phyloP scores from a whole-genome alignment of 1,284 basidiomycete species.

The Moesziomyces sp. region DNA sequence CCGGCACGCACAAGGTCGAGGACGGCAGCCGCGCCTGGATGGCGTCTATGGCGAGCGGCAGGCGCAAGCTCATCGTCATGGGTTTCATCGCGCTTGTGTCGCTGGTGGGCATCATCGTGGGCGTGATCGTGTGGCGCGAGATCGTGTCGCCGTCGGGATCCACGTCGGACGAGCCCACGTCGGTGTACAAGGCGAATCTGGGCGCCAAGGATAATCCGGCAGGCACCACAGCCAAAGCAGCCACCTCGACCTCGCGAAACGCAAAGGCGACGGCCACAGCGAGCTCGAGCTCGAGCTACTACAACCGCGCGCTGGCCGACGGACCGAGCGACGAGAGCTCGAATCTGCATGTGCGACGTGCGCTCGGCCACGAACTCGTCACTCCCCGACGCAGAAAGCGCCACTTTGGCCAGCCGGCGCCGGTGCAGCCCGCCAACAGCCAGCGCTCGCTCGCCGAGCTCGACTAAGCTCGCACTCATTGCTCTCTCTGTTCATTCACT shows the following conservation, averaged over 20 bases:
- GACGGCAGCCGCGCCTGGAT: constrained; percentile 38
- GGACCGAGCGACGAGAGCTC: constrained; percentile 4
- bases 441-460: constrained; percentile 6
- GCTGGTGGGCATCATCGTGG: constrained; percentile 52
- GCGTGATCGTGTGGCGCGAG: constrained; percentile 61
- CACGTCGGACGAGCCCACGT: constrained; percentile 20
- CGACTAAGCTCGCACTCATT: constrained; percentile 1
- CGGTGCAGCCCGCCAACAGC: constrained; percentile 3
- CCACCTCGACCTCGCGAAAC: background rate
- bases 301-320: constrained; percentile 14
- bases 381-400: constrained; percentile 17
- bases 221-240: background rate
- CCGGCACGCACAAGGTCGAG: constrained; percentile 41
- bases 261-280: constrained; percentile 8
- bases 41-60: constrained; percentile 28
- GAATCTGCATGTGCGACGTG: constrained; percentile 16
- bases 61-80: constrained; percentile 48
- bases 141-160: constrained; percentile 32
- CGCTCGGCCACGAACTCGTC: constrained; percentile 7
- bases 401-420: constrained; percentile 23
- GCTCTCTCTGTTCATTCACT: background rate
- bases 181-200: constrained; percentile 46
- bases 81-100: constrained; percentile 31
- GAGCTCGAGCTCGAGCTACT: constrained; percentile 13
- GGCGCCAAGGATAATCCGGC: constrained; percentile 9